Percentiles rank a stretch among this genome's conserved stretches.
Conservation (phyloP, 371 early-diverging fungal species). For the Syncephalastrum racemosum region DNA sequence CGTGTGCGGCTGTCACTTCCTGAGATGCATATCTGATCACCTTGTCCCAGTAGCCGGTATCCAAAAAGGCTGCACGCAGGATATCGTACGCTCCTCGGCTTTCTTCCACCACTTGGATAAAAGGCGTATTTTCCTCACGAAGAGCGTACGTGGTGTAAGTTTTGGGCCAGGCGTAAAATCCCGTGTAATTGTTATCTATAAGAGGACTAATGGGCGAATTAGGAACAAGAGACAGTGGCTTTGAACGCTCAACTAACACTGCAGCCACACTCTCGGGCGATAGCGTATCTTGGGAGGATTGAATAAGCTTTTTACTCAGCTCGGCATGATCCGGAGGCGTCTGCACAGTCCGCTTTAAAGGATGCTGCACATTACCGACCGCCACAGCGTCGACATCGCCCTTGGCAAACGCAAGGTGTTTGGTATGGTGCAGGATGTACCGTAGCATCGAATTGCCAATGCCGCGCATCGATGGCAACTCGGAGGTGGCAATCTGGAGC, state of each 20-base stretch:
- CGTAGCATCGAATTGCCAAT: conserved; percentile 53
- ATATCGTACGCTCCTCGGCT: conserved; percentile 54
- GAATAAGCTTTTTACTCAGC: too few species aligned
- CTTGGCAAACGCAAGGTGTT: conserved; percentile 54
- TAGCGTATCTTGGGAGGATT: too few species aligned
- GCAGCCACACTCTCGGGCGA: too few species aligned
- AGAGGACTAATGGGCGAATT: conserved; percentile 28
- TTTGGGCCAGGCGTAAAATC: conserved; percentile 81
- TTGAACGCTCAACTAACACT: too few species aligned
- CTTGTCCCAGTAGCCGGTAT: conserved; percentile 57
- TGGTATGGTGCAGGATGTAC: conserved; percentile 57
- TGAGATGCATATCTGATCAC: conserved; percentile 59
- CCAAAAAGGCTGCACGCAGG: conserved; percentile 47
- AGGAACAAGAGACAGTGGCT: too few species aligned
- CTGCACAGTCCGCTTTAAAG: conserved; percentile 33
- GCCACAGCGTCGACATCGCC: conserved; percentile 50
- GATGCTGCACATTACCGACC: conserved; percentile 38
- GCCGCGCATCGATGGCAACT: conserved; percentile 71
- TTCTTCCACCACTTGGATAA: conserved; percentile 46
- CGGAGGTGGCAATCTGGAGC: conserved; percentile 60
- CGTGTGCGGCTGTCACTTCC: conserved; percentile 59
- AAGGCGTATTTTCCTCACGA: conserved; percentile 26
- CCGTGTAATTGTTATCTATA: conserved; percentile 55
- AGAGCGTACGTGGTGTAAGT: conserved; percentile 53
- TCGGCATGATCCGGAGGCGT: too few species aligned